phyloP scores from a whole-genome alignment of 768 basidiomycete genomes.

The Cystobasidium tubakii region DNA sequence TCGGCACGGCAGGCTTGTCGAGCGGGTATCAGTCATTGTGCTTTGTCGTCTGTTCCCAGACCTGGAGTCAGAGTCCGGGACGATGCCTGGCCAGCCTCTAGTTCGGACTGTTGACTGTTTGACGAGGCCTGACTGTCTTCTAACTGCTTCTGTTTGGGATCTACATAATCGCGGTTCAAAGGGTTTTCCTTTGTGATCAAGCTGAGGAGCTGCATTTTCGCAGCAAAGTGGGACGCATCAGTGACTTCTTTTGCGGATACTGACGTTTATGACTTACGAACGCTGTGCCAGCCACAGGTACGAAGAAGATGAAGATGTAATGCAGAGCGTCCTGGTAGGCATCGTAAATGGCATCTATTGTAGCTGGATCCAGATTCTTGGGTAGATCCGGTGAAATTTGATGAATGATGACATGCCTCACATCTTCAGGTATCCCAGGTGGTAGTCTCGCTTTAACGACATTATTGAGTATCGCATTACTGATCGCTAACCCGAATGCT shows the following conservation, averaged over 20 bases:
- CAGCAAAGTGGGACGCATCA: neutral
- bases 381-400: constrained; percentile 35
- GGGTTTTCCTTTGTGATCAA: neutral
- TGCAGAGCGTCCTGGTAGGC: constrained; percentile 44
- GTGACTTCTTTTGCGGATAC: too few species aligned
- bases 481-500: constrained; percentile 47
- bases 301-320: constrained; percentile 45
- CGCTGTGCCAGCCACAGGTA: constrained; percentile 40
- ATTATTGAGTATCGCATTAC: constrained; percentile 48
- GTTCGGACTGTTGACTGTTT: neutral
- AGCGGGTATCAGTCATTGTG: too few species aligned
- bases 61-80: neutral
- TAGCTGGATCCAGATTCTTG: neutral
- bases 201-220: constrained; percentile 1
- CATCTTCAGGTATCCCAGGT: constrained; percentile 17
- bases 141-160: neutral
- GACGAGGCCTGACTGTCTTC: neutral
- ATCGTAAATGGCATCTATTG: constrained; percentile 28
- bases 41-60: too few species aligned
- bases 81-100: neutral
- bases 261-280: constrained; percentile 33
- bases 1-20: too few species aligned
- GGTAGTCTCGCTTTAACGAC: constrained; percentile 37
- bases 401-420: constrained; percentile 8
- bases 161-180: constrained; percentile 1